A percentile compares a stretch with the other conserved stretches of the same genome.
Evolutionary conservation across 768 basidiomycete genomes (phyloP).

Genomic region (Ramaria sp.): DNA sequence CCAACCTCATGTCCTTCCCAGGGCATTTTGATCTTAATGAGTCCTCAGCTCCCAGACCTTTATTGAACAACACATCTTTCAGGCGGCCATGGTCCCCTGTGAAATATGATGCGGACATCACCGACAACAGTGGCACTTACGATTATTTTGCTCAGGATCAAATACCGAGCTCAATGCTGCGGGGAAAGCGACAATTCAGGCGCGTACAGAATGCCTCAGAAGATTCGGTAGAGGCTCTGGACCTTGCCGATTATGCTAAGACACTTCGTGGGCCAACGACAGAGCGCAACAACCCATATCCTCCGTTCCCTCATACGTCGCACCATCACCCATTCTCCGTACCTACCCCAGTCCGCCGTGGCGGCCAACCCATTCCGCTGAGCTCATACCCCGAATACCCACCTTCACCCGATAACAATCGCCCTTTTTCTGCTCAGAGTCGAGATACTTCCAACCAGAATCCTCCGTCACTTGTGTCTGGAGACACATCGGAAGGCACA

Average conservation of each 20-base stretch:
- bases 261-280: slow-evolving; percentile 29
- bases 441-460: background rate
- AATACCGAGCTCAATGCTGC: background rate
- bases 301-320: slow-evolving; percentile 15
- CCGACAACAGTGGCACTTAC: background rate
- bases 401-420: slow-evolving; percentile 13
- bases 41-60: background rate
- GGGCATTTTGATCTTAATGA: background rate
- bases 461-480: background rate
- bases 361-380: background rate
- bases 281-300: slow-evolving; percentile 21
- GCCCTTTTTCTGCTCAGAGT: slow-evolving; percentile 7
- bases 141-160: background rate
- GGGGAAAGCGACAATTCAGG: background rate
- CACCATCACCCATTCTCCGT: slow-evolving; percentile 9
- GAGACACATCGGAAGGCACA: slow-evolving; percentile 8
- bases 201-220: slow-evolving; percentile 41
- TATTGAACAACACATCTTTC: background rate
- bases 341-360: background rate
- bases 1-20: background rate
- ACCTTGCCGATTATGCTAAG: slow-evolving; percentile 58
- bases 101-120: background rate
- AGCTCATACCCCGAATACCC: slow-evolving; percentile 13
- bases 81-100: slow-evolving; percentile 8
- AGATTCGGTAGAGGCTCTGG: slow-evolving; percentile 57